Percentiles rank a stretch among this genome's conserved stretches.
Conservation (phyloP, 148 eudicot species). For the Rhododendron ovatum region DNA sequence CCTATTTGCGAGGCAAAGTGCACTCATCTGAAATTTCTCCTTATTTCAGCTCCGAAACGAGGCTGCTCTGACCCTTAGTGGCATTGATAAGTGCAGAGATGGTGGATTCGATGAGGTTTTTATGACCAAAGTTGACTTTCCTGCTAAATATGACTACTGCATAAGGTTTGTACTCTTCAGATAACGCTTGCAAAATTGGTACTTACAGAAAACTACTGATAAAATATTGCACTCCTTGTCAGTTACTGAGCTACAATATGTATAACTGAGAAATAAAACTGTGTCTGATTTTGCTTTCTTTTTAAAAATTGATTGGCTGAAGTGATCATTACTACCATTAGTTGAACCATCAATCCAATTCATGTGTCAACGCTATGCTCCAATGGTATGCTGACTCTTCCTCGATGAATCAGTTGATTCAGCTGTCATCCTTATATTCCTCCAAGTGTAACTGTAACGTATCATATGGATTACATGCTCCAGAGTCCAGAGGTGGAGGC, state of each 20-base stretch:
- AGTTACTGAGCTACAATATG: background rate
- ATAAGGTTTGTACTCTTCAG: slow-evolving; percentile 43
- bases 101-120: slow-evolving; percentile 80
- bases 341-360: background rate
- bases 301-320: background rate
- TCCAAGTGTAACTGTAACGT: background rate
- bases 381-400: background rate
- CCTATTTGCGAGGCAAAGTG: background rate
- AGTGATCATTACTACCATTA: background rate
- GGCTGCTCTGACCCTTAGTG: slow-evolving; percentile 61
- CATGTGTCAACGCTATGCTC: background rate
- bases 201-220: background rate
- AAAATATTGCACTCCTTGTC: background rate
- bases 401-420: background rate
- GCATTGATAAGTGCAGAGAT: slow-evolving; percentile 59
- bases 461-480: background rate
- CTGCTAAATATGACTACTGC: slow-evolving; percentile 84
- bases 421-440: background rate
- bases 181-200: background rate
- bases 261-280: background rate
- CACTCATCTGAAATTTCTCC: slow-evolving; percentile 6
- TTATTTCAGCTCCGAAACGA: slow-evolving; percentile 67
- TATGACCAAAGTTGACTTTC: slow-evolving; percentile 72
- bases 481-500: background rate
- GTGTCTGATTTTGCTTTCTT: background rate